Conservation (phyloP, 331 rosid genomes). For the Saraca asoca region DNA sequence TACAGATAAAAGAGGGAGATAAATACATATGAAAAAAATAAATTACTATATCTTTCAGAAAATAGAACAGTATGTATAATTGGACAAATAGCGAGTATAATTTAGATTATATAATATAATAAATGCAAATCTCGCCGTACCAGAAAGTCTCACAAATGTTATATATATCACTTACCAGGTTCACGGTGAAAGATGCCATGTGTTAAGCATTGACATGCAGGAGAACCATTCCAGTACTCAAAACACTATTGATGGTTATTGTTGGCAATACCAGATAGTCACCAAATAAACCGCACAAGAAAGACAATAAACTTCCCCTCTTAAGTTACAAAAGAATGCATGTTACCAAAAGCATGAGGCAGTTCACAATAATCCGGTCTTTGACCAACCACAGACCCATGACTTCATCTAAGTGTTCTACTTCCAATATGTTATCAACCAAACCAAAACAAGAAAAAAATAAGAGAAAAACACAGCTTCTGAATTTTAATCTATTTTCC, state of each 20-base stretch:
- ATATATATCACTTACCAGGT: too few species aligned
- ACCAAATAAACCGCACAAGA: constrained; percentile 38
- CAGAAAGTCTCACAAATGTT: too few species aligned
- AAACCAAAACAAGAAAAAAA: not conserved
- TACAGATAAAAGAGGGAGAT: too few species aligned
- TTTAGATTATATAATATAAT: too few species aligned
- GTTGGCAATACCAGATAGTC: constrained; percentile 39
- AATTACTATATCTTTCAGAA: too few species aligned
- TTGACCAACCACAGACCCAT: constrained; percentile 47
- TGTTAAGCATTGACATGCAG: too few species aligned
- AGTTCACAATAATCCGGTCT: constrained; percentile 41
- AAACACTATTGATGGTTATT: constrained; percentile 14
- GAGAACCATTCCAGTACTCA: too few species aligned
- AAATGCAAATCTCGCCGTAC: too few species aligned
- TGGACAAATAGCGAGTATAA: too few species aligned
- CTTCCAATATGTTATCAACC: constrained; percentile 45
- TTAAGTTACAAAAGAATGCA: constrained; percentile 63
- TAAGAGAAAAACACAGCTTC: constrained; percentile 36
- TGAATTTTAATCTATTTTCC: constrained; percentile 46
- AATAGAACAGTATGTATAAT: too few species aligned
- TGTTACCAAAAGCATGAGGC: constrained; percentile 46
- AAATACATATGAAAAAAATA: too few species aligned
- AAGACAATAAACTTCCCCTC: constrained; percentile 29
- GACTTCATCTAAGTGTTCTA: constrained; percentile 43
- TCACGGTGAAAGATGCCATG: not conserved